phyloP scores from a whole-genome alignment of 345 rosid species.

The Tarenaya hassleriana region DNA sequence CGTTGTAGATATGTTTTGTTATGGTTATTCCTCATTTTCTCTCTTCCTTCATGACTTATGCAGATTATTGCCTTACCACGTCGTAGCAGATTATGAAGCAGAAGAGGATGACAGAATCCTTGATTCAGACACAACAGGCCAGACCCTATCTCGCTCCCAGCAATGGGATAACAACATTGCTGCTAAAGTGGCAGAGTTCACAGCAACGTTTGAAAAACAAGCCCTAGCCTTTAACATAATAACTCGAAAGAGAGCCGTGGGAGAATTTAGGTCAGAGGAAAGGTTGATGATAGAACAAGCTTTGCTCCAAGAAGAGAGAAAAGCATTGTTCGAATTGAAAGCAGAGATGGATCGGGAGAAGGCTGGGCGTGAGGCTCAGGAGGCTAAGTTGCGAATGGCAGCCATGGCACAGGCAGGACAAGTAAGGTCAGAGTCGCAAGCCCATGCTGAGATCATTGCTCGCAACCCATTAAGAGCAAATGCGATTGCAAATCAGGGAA shows the following conservation, averaged over 20 bases:
- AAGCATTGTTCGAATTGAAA: constrained; percentile 47
- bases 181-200: constrained; percentile 78
- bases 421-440: constrained; percentile 59
- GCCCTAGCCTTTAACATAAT: constrained; percentile 70
- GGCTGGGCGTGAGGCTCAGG: constrained; percentile 69
- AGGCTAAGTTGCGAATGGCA: constrained; percentile 62
- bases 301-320: constrained; percentile 67
- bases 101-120: constrained; percentile 90
- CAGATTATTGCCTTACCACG: constrained; percentile 89
- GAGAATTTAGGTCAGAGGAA: constrained; percentile 76
- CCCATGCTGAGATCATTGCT: constrained; percentile 56
- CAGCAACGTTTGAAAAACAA: constrained; percentile 82
- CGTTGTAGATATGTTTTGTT: background rate
- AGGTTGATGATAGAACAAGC: constrained; percentile 72
- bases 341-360: constrained; percentile 67
- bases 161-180: constrained; percentile 90
- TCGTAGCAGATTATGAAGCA: constrained; percentile 92
- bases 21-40: constrained; percentile 15
- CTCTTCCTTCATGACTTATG: constrained; percentile 17
- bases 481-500: constrained; percentile 53
- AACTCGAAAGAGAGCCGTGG: constrained; percentile 50
- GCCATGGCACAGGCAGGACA: constrained; percentile 76
- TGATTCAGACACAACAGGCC: constrained; percentile 75
- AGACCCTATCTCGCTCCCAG: constrained; percentile 70
- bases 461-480: constrained; percentile 60